phyloP scores from a whole-genome alignment of 2,329 filamentous ascomycete genomes.

The Pseudogymnoascus sp. region DNA sequence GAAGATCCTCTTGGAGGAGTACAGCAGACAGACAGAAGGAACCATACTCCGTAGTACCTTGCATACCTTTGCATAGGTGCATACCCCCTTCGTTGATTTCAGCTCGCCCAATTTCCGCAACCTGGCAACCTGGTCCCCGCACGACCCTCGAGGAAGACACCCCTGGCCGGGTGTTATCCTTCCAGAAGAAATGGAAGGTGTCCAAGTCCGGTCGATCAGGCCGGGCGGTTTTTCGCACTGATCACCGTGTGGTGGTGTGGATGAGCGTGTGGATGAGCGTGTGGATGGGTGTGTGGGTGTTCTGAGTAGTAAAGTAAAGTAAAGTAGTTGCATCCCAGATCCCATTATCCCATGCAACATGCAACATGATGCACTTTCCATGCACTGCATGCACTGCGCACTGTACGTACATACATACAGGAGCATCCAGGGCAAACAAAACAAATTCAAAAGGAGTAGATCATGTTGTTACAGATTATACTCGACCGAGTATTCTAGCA shows the following conservation, averaged over 20 bases:
- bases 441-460: not conserved
- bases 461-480: not conserved
- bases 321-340: not conserved
- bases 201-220: not conserved
- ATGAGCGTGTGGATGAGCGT: not conserved
- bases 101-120: slow-evolving; percentile 2
- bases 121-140: slow-evolving; percentile 2
- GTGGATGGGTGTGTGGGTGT: not conserved
- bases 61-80: not conserved
- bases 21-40: not conserved
- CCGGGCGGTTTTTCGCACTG: slow-evolving; percentile 1
- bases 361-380: not conserved
- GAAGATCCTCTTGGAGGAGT: not conserved
- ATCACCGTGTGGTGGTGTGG: slow-evolving; percentile 3
- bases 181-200: not conserved
- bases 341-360: not conserved
- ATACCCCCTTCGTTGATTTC: slow-evolving; percentile 1
- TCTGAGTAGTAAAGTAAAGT: not conserved
- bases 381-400: slow-evolving; percentile 1
- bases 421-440: not conserved
- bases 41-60: not conserved
- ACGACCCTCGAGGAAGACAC: not conserved
- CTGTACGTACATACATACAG: no score
- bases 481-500: not conserved
- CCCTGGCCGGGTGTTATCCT: not conserved